phyloP scores from a whole-genome alignment of 768 basidiomycete genomes.

The Suillus lakei region DNA sequence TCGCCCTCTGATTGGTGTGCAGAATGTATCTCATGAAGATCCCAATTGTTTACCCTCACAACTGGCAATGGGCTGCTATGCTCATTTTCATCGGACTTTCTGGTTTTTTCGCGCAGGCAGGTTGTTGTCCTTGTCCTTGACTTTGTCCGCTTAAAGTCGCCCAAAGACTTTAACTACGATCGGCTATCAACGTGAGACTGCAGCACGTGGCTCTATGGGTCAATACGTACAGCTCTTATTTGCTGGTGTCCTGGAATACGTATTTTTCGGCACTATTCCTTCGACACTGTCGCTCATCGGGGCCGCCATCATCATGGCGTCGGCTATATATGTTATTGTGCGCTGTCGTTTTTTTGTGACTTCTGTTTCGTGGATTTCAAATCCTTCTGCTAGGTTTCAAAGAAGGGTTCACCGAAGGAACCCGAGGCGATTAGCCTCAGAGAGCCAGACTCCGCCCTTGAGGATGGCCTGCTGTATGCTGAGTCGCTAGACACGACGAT shows the following conservation, averaged over 20 bases:
- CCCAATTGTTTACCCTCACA: constrained; percentile 20
- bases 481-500: background rate
- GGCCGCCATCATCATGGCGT: constrained; percentile 54
- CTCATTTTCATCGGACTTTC: constrained; percentile 21
- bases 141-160: background rate
- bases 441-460: background rate
- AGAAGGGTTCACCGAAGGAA: background rate
- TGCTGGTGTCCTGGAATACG: constrained; percentile 63
- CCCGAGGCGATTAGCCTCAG: background rate
- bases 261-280: constrained; percentile 66
- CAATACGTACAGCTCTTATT: constrained; percentile 72
- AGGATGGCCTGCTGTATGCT: constrained; percentile 8
- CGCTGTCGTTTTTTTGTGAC: background rate
- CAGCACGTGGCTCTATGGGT: constrained; percentile 63
- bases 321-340: constrained; percentile 9
- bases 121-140: background rate
- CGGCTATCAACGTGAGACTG: constrained; percentile 69
- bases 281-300: constrained; percentile 65
- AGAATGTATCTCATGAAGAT: constrained; percentile 18
- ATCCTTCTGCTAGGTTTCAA: background rate
- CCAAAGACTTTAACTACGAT: constrained; percentile 57
- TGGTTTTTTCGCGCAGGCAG: constrained; percentile 24
- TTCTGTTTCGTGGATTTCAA: background rate
- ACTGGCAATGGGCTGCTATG: constrained; percentile 21
- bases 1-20: background rate